A percentile compares a stretch with the other conserved stretches of the same genome.
phyloP scores from a whole-genome alignment of 768 basidiomycete species.

The Pilatotrama ljubarskyi region DNA sequence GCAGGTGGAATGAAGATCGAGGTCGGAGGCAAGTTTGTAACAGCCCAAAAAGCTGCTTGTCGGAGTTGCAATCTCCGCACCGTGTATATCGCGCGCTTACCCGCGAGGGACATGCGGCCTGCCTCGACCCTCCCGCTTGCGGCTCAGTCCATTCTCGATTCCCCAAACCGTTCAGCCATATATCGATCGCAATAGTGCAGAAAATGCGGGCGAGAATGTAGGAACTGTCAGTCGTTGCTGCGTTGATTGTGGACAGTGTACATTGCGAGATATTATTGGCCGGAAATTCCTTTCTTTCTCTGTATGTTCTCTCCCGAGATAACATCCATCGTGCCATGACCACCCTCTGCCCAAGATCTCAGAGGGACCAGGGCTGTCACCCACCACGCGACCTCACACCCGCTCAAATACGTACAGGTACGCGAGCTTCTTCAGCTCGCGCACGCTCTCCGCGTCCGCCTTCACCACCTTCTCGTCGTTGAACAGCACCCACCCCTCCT shows the following conservation, averaged over 20 bases:
- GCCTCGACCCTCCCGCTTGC: not conserved
- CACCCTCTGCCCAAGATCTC: not conserved
- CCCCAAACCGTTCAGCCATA: not conserved
- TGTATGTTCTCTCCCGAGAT: not conserved
- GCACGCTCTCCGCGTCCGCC: conserved; percentile 81
- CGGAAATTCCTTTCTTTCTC: not conserved
- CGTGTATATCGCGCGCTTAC: conserved; percentile 9
- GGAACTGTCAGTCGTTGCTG: not conserved
- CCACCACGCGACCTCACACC: conserved; percentile 15
- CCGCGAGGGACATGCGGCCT: conserved; percentile 8
- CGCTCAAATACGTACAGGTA: conserved; percentile 94
- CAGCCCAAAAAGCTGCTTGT: conserved; percentile 11
- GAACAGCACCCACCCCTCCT: conserved; percentile 82
- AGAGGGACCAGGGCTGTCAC: not conserved
- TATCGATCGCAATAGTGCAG: not conserved
- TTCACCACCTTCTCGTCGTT: conserved; percentile 96
- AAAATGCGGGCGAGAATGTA: not conserved
- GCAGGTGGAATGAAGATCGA: conserved; percentile 5
- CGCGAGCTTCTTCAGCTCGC: conserved; percentile 77
- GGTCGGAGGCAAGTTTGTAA: conserved; percentile 7
- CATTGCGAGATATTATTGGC: not conserved
- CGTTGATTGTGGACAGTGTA: not conserved
- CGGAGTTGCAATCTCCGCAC: conserved; percentile 19
- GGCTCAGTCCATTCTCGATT: not conserved
- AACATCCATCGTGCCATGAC: not conserved